Percentiles rank a stretch among this genome's conserved stretches.
Evolutionary conservation across 208 protist species (phyloP).

Genomic region (Wallacemonas sp.): DNA sequence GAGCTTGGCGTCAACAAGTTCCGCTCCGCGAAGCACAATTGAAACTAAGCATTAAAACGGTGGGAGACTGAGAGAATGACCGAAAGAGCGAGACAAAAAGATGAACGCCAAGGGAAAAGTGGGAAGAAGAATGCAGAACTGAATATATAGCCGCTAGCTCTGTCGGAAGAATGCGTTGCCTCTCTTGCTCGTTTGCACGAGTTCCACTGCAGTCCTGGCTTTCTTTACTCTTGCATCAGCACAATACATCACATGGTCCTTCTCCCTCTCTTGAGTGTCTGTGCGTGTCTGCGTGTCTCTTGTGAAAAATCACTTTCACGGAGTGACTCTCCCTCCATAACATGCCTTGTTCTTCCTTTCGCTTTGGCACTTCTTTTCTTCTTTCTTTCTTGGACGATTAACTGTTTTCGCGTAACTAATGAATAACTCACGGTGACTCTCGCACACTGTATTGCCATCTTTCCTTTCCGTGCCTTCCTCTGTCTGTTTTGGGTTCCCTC

Average conservation of each 20-base stretch:
- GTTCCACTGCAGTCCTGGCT: neutral
- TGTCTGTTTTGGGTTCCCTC: constrained; percentile 1
- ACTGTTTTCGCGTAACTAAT: constrained; percentile 17
- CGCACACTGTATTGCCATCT: constrained; percentile 11
- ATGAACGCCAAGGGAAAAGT: neutral
- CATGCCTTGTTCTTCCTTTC: constrained; percentile 9
- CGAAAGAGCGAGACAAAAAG: neutral
- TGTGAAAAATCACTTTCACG: too few species aligned
- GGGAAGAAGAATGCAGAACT: too few species aligned
- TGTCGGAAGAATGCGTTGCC: too few species aligned
- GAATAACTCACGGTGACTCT: neutral
- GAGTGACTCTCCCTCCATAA: too few species aligned
- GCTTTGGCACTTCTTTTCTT: neutral
- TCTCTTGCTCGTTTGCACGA: neutral
- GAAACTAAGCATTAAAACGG: constrained; percentile 6
- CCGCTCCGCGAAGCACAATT: constrained; percentile 62
- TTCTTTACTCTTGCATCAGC: neutral
- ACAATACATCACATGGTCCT: too few species aligned
- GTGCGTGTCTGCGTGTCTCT: too few species aligned
- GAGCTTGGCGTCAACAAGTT: constrained; percentile 40
- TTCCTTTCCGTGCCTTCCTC: constrained; percentile 19
- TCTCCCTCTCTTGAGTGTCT: too few species aligned
- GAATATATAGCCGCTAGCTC: constrained; percentile 3
- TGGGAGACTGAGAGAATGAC: neutral
- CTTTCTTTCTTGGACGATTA: constrained; percentile 19